A percentile compares a stretch with the other conserved stretches of the same genome.
These are phyloP conservation scores for Lasiosphaeria miniovina DNA, from an alignment of 495 filamentous ascomycete genomes.

Conservation along the genomic window DNA sequence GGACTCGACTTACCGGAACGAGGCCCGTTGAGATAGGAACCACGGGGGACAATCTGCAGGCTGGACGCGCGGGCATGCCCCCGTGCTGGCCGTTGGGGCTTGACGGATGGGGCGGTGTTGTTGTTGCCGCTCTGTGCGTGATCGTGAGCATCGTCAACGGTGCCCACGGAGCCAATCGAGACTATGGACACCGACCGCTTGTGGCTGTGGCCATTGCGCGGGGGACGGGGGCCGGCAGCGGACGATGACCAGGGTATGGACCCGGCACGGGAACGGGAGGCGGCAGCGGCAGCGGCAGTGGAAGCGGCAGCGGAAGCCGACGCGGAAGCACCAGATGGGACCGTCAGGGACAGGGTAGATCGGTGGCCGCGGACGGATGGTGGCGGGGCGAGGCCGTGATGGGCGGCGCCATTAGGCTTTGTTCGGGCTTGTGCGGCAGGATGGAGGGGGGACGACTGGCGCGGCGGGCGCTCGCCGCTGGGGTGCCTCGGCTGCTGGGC, in stretches of 20 bases:
- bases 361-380: conserved; percentile 49
- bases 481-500: conserved; percentile 9
- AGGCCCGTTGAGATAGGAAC: conserved; percentile 33
- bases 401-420: conserved; percentile 20
- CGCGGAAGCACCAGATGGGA: conserved; percentile 39
- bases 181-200: conserved; percentile 90
- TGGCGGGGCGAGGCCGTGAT: conserved; percentile 37
- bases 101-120: conserved; percentile 10
- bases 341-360: conserved; percentile 56
- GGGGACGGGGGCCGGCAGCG: conserved; percentile 4
- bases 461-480: conserved; percentile 14
- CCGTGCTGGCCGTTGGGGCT: conserved; percentile 50
- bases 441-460: conserved; percentile 25
- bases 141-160: conserved; percentile 35
- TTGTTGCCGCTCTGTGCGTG: conserved; percentile 7
- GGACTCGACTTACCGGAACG: conserved; percentile 28
- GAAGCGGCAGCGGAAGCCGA: conserved; percentile 35
- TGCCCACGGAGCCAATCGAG: conserved; percentile 70
- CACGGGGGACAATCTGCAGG: conserved; percentile 69
- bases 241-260: conserved; percentile 31
- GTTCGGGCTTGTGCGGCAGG: conserved; percentile 12
- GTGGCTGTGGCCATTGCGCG: conserved; percentile 31
- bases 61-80: conserved; percentile 80
- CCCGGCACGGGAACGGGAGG: conserved; percentile 35
- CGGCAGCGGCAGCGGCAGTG: conserved; percentile 27